phyloP scores from a whole-genome alignment of 2,329 filamentous ascomycete genomes.

The Boeremia exigua region DNA sequence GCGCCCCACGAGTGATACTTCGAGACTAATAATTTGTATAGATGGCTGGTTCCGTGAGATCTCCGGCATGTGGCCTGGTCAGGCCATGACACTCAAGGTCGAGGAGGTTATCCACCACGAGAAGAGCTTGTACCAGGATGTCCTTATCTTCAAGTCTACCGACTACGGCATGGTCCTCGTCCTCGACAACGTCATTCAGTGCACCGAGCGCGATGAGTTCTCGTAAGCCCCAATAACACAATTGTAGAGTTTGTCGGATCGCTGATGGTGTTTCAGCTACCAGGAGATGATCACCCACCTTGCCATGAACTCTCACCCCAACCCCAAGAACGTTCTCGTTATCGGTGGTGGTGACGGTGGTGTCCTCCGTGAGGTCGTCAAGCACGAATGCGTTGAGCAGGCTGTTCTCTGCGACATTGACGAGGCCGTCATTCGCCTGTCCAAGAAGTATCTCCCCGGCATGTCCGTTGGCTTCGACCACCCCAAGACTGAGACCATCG shows the following conservation, averaged over 20 bases:
- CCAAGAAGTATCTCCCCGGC: constrained; percentile 94
- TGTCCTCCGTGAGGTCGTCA: constrained; percentile 97
- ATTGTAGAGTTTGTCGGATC: not conserved
- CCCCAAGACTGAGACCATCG: constrained; percentile 89
- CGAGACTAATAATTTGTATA: constrained; percentile 49
- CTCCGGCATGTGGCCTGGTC: constrained; percentile 98
- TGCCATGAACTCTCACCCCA: constrained; percentile 96
- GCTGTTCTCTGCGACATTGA: constrained; percentile 98
- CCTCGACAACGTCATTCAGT: constrained; percentile 98
- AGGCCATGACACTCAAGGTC: constrained; percentile 91
- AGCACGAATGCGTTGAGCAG: constrained; percentile 97
- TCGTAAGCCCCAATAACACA: constrained; percentile 59
- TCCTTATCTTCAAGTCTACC: constrained; percentile 97
- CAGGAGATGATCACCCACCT: constrained; percentile 99
- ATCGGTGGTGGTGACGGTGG: constrained; percentile 98
- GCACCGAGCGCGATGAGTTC: constrained; percentile 98
- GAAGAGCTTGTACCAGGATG: constrained; percentile 99
- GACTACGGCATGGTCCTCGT: constrained; percentile 96
- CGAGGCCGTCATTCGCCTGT: constrained; percentile 97
- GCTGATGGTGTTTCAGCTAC: constrained; percentile 61
- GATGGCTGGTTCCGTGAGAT: constrained; percentile 99
- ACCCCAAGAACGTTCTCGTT: constrained; percentile 97
- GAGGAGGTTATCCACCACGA: constrained; percentile 98
- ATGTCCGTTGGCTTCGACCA: constrained; percentile 95
- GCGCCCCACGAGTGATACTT: not conserved